Evolutionary conservation across 805 yeast species (phyloP), one percentile per base, ranked within the genome.

Genomic region (Cyberlindnera subsufficiens): DNA sequence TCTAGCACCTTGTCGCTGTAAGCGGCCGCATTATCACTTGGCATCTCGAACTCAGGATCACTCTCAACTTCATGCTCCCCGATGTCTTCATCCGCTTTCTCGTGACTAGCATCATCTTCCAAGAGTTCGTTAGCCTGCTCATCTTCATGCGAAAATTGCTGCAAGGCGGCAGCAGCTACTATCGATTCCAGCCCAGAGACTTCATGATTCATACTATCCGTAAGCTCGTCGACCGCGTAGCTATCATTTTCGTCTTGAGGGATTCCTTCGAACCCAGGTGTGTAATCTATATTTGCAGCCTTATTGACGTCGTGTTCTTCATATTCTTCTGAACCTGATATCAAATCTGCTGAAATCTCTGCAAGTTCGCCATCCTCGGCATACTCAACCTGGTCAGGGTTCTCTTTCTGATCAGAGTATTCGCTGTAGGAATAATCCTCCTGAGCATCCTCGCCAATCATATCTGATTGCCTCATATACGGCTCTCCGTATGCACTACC

Each of bases 401-500:
- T 35, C 5, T 40, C 34, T 14, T 31, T 34, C 13, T 32, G 34
- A 27, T 36, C 39, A 5, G 34, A 27, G n/a, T 19, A 6, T 3
- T 19, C 29, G 13, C 27, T 16, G 27, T 22, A 22, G 27, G 27
- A 22, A 9, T 22, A 22, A 11, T 9, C 27, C 11, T 22, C 27
- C 11, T 22, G 11, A 2, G 10, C 11, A 22, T 22, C 11, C 13
- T 22, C 27, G 8, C 27, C 27, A 22, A 22, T 4, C 11, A 22
- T 9, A 22, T 22, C 27, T 22, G 13, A 22, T 22, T 9, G 11
- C 11, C 27, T 22, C 11, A 22, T 10, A 22, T 10, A 22, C 18
- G 22, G 18, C 6, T 19, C 27, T 5, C 32, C 10, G 30, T 50
- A 51, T 36, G 42, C 38, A 17, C 47, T 47, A 27, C 34, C 30